These are phyloP conservation scores for Aspergillus ochraceoroseus DNA, from an alignment of 2,329 filamentous ascomycete genomes.

Conservation along the genomic window DNA sequence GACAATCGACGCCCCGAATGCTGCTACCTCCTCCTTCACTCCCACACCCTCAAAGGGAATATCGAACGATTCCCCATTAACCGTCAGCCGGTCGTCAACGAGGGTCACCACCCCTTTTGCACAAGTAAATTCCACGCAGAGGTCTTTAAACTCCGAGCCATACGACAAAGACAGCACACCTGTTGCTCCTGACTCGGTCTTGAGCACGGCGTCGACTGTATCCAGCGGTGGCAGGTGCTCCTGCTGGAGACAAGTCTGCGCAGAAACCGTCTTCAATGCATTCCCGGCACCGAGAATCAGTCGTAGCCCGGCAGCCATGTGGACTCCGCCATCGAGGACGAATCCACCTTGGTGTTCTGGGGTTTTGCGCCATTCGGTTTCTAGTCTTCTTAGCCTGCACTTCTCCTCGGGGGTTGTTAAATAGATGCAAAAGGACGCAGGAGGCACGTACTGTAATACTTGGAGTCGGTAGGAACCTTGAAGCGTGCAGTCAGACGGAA, in stretches of 20 bases:
- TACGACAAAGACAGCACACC: slow-evolving; percentile 51
- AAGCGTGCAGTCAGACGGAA: slow-evolving; percentile 49
- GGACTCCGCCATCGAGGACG: slow-evolving; percentile 56
- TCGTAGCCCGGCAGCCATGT: slow-evolving; percentile 51
- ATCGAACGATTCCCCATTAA: slow-evolving; percentile 38
- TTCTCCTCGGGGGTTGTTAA: neutral
- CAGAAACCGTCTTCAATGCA: slow-evolving; percentile 43
- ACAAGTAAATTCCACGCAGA: slow-evolving; percentile 49
- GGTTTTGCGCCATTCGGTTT: slow-evolving; percentile 54
- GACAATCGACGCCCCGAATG: slow-evolving; percentile 49
- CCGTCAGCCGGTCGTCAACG: slow-evolving; percentile 33
- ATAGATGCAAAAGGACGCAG: slow-evolving; percentile 7
- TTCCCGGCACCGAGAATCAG: slow-evolving; percentile 46
- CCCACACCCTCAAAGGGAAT: slow-evolving; percentile 49
- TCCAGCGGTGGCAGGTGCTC: slow-evolving; percentile 53
- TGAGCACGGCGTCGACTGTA: slow-evolving; percentile 51
- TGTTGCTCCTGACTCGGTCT: slow-evolving; percentile 46
- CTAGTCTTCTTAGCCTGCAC: slow-evolving; percentile 18
- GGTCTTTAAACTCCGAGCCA: slow-evolving; percentile 49
- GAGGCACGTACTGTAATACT: slow-evolving; percentile 49
- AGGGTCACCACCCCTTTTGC: slow-evolving; percentile 50
- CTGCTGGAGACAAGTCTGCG: slow-evolving; percentile 49
- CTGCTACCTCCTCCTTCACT: slow-evolving; percentile 50
- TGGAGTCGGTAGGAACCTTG: slow-evolving; percentile 47
- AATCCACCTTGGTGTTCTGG: slow-evolving; percentile 57